phyloP scores from a whole-genome alignment of 2,329 filamentous ascomycete species.

The Harringtonia aguacate region DNA sequence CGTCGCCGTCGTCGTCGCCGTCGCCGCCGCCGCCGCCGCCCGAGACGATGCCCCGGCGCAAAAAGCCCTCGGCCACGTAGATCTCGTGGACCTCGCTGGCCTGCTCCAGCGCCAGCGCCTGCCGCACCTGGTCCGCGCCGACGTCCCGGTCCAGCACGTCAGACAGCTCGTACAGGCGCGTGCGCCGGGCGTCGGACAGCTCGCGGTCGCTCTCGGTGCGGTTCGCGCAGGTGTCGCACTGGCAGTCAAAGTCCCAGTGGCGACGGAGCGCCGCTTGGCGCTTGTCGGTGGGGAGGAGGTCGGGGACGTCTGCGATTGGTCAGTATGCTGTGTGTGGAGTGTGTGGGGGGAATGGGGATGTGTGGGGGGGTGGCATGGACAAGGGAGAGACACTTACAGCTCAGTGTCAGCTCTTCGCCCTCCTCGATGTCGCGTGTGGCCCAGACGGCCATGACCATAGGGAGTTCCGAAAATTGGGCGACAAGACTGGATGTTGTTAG shows the following conservation, averaged over 20 bases:
- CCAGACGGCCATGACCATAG: slow-evolving; percentile 13
- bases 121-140: background rate
- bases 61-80: background rate
- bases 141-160: background rate
- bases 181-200: slow-evolving; percentile 16
- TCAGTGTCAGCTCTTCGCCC: slow-evolving; percentile 21
- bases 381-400: slow-evolving; percentile 11
- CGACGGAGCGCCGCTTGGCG: slow-evolving; percentile 10
- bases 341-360: too few relatives aligned
- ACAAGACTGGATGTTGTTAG: slow-evolving; percentile 11
- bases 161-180: background rate
- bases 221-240: slow-evolving; percentile 15
- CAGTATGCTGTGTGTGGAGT: background rate
- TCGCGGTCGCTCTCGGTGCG: slow-evolving; percentile 1
- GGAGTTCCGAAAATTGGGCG: slow-evolving; percentile 12
- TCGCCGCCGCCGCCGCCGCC: too few relatives aligned
- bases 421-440: slow-evolving; percentile 16
- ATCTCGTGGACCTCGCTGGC: background rate
- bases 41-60: too few relatives aligned
- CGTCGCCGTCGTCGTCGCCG: too few relatives aligned
- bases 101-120: slow-evolving; percentile 14
- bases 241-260: slow-evolving; percentile 19
- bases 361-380: background rate
- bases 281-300: slow-evolving; percentile 11
- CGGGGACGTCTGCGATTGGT: slow-evolving; percentile 9